Percentiles rank a stretch among this genome's conserved stretches.
Evolutionary conservation across 2,329 filamentous ascomycete genomes (phyloP).

Genomic region (Tolypocladium pustulatum): DNA sequence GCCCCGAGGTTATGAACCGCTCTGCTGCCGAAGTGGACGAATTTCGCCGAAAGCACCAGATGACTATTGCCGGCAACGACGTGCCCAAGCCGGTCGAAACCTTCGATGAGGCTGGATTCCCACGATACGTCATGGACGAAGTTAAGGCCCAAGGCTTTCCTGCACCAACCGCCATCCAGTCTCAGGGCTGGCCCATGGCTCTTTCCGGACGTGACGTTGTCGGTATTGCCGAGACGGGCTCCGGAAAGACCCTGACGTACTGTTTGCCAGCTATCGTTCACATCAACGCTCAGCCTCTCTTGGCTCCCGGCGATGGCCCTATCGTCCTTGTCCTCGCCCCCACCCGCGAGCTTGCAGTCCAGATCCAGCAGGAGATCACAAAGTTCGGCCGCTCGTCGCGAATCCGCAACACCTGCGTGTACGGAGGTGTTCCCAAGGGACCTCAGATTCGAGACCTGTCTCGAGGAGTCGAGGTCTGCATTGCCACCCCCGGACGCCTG

Average conservation of each 20-base stretch:
- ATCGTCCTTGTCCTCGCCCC: conserved; percentile 95
- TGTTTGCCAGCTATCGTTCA: conserved; percentile 97
- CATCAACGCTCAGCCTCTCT: conserved; percentile 96
- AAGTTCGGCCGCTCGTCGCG: conserved; percentile 98
- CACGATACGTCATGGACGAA: conserved; percentile 93
- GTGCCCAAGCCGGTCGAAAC: conserved; percentile 92
- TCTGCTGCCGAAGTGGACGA: conserved; percentile 71
- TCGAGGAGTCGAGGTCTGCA: conserved; percentile 95
- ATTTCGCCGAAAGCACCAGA: conserved; percentile 78
- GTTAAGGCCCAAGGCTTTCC: conserved; percentile 97
- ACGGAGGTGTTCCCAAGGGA: conserved; percentile 97
- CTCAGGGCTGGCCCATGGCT: conserved; percentile 98
- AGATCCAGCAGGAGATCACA: conserved; percentile 97
- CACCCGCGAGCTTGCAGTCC: conserved; percentile 93
- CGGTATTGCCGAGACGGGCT: conserved; percentile 98
- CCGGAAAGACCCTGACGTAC: conserved; percentile 97
- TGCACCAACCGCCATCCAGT: conserved; percentile 90
- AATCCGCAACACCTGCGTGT: conserved; percentile 97
- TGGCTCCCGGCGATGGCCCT: conserved; percentile 88
- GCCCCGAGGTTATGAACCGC: conserved; percentile 65
- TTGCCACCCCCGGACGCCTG: conserved; percentile 92
- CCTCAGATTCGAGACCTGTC: conserved; percentile 92
- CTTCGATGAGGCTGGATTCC: conserved; percentile 97
- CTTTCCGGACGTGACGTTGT: conserved; percentile 96
- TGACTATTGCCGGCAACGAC: conserved; percentile 68